These are phyloP conservation scores for Boletus pseudo-olivaceus DNA, from an alignment of 768 basidiomycete genomes.

Conservation along the genomic window DNA sequence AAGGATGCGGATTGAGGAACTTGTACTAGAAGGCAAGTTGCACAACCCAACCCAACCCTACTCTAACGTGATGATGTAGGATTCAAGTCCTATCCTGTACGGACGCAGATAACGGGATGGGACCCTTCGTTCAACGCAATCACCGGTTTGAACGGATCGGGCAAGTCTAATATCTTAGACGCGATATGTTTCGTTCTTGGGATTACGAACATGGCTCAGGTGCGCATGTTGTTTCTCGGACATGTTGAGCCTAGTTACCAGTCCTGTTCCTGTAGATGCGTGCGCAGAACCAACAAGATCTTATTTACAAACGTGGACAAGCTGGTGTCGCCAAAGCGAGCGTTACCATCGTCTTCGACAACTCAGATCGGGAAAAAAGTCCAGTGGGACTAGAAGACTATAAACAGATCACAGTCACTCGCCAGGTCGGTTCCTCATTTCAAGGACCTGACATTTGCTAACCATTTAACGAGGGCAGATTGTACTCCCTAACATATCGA, in stretches of 20 bases:
- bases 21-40: constrained; percentile 79
- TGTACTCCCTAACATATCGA: constrained; percentile 87
- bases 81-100: constrained; percentile 97
- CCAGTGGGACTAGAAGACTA: constrained; percentile 78
- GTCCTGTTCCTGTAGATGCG: constrained; percentile 62
- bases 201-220: constrained; percentile 94
- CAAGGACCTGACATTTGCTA: background rate
- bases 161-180: constrained; percentile 99
- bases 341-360: constrained; percentile 98
- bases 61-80: constrained; percentile 43
- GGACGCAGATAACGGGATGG: constrained; percentile 96
- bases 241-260: background rate
- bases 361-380: constrained; percentile 81
- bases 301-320: constrained; percentile 99
- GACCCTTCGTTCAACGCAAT: constrained; percentile 98
- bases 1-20: constrained; percentile 89
- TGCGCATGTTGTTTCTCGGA: constrained; percentile 30
- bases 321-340: constrained; percentile 96
- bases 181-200: constrained; percentile 99
- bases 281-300: constrained; percentile 91
- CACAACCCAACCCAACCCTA: background rate
- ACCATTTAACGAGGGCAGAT: constrained; percentile 50
- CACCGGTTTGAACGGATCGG: constrained; percentile 92
- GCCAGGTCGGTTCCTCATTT: constrained; percentile 62
- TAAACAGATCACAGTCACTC: constrained; percentile 93